Conservation (phyloP, 441 rosid species). For the Mallotus japonicus region DNA sequence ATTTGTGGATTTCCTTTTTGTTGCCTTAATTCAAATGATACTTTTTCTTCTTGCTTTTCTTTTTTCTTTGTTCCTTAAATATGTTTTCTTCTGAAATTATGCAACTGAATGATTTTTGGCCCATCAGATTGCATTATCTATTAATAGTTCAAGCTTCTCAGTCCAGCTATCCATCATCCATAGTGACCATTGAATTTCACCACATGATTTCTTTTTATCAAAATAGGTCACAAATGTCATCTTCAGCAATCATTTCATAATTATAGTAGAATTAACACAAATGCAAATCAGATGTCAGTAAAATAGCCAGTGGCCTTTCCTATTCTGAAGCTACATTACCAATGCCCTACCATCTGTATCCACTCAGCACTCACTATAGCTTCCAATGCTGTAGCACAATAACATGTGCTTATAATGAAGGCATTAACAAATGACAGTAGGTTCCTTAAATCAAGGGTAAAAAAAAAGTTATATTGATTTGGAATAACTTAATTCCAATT, state of each 20-base stretch:
- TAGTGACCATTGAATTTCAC: not conserved
- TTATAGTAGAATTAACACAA: not conserved
- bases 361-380: too few species aligned
- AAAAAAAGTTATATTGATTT: too few species aligned
- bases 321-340: too few species aligned
- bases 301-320: not conserved
- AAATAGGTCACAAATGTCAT: not conserved
- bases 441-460: too few species aligned
- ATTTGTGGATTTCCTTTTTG: not conserved
- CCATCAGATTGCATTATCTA: not conserved
- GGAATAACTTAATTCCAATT: too few species aligned
- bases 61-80: not conserved
- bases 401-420: too few species aligned
- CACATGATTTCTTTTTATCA: not conserved
- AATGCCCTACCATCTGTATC: too few species aligned
- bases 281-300: not conserved
- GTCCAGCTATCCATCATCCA: not conserved
- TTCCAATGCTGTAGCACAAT: too few species aligned
- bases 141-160: not conserved
- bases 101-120: not conserved
- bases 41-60: not conserved
- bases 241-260: not conserved
- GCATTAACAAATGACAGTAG: too few species aligned
- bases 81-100: not conserved
- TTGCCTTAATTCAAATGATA: not conserved